Evolutionary conservation across 768 basidiomycete species (phyloP).

Genomic region (Mycena vitilis): DNA sequence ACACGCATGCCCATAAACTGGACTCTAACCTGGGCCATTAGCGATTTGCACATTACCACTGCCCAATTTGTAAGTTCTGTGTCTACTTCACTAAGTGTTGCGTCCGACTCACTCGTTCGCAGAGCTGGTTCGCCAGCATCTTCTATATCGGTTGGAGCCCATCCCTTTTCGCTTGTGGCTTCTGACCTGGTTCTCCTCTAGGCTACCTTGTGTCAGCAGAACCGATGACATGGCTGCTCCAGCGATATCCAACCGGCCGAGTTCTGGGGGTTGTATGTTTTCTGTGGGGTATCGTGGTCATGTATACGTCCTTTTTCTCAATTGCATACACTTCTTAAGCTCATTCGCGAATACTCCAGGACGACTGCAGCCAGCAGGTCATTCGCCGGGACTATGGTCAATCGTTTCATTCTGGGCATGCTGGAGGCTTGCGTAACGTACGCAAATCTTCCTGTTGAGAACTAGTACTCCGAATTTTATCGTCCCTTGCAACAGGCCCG

Average conservation of each 20-base stretch:
- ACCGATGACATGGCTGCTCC: slow-evolving; percentile 44
- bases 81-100: not conserved
- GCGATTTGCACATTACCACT: slow-evolving; percentile 27
- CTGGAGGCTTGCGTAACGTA: slow-evolving; percentile 45
- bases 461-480: too few relatives aligned
- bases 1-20: not conserved
- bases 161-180: not conserved
- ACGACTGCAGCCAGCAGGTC: slow-evolving; percentile 40
- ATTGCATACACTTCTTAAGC: not conserved
- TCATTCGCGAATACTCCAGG: slow-evolving; percentile 14
- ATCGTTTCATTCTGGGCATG: slow-evolving; percentile 42
- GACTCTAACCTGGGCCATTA: not conserved
- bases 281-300: slow-evolving; percentile 48
- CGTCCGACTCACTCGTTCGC: too few relatives aligned
- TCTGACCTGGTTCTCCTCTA: not conserved
- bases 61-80: slow-evolving; percentile 24
- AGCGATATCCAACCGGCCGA: slow-evolving; percentile 31
- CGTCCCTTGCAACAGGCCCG: slow-evolving; percentile 34
- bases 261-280: slow-evolving; percentile 38
- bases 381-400: slow-evolving; percentile 42
- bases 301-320: slow-evolving; percentile 18
- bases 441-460: not conserved
- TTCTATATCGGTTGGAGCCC: slow-evolving; percentile 34
- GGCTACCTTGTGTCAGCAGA: slow-evolving; percentile 45
- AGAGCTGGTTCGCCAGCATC: slow-evolving; percentile 31